Evolutionary conservation across 306 rosid genomes (phyloP).

Genomic region (Vigna nakashimae): DNA sequence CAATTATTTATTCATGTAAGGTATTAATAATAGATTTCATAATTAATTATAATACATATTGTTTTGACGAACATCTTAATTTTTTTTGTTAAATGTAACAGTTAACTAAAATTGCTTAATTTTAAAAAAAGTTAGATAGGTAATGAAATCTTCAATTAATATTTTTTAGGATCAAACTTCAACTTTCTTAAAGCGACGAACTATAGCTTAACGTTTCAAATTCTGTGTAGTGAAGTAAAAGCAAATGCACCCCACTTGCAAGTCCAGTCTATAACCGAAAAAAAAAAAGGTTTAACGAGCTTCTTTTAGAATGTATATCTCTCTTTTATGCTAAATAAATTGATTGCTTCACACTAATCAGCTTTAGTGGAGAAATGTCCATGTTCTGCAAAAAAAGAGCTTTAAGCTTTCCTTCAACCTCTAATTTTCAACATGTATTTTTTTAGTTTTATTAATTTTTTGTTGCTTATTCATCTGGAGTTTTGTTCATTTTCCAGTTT

Average conservation of each 20-base stretch:
- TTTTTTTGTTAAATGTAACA: too few relatives aligned
- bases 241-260: neutral
- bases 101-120: too few relatives aligned
- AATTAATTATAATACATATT: too few relatives aligned
- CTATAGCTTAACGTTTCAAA: neutral
- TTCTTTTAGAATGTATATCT: neutral
- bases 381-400: constrained; percentile 27
- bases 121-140: too few relatives aligned
- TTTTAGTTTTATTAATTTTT: neutral
- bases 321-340: constrained; percentile 26
- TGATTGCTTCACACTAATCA: constrained; percentile 43
- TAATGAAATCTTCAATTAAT: too few relatives aligned
- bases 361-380: constrained; percentile 19
- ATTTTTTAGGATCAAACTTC: too few relatives aligned
- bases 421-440: neutral
- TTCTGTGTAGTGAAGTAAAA: neutral
- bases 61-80: too few relatives aligned
- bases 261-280: constrained; percentile 1
- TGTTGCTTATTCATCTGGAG: constrained; percentile 32
- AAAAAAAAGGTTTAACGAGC: neutral
- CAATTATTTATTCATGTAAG: too few relatives aligned
- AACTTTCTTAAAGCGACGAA: too few relatives aligned
- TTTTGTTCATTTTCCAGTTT: constrained; percentile 28
- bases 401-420: constrained; percentile 20
- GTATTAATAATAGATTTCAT: too few relatives aligned